A percentile compares a stretch with the other conserved stretches of the same genome.
Conservation (phyloP, 352 stramenopile species). For the Globisporangium nodosum region DNA sequence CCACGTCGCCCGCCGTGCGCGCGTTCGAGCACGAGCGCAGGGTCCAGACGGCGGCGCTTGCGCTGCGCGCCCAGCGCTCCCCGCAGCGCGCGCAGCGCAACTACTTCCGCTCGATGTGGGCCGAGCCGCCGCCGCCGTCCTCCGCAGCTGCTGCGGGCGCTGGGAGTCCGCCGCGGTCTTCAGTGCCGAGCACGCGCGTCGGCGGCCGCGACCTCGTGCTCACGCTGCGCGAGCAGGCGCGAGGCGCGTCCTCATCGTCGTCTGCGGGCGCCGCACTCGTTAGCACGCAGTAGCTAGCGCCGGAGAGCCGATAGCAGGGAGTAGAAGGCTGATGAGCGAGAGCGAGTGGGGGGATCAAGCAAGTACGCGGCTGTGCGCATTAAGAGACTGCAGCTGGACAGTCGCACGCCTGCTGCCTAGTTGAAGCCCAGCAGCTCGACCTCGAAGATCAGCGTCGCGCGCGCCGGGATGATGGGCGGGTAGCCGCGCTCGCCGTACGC, state of each 20-base stretch:
- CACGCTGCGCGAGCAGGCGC: constrained; percentile 8
- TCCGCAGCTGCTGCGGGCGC: background rate
- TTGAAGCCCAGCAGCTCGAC: constrained; percentile 87
- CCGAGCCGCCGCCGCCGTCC: constrained; percentile 12
- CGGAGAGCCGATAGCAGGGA: background rate
- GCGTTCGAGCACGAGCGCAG: constrained; percentile 34
- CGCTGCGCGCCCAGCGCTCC: constrained; percentile 19
- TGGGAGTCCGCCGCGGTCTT: background rate
- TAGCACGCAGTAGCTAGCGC: background rate
- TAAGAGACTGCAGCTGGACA: background rate
- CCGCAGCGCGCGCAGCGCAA: constrained; percentile 34
- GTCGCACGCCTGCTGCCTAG: constrained; percentile 18
- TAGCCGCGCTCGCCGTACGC: constrained; percentile 91
- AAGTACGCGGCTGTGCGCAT: background rate
- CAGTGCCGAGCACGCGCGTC: background rate
- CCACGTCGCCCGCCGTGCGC: constrained; percentile 2
- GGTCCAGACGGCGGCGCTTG: constrained; percentile 32
- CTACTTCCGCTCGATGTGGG: constrained; percentile 66
- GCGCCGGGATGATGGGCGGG: constrained; percentile 86
- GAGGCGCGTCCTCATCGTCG: background rate
- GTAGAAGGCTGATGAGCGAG: no score
- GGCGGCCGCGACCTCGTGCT: constrained; percentile 13
- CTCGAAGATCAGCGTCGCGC: constrained; percentile 92
- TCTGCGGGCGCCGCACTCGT: background rate
- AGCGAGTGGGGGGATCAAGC: background rate